Percentiles rank a stretch among this genome's conserved stretches.
Conservation (phyloP, 2,329 filamentous ascomycete genomes). For the Thelonectria rubi region DNA sequence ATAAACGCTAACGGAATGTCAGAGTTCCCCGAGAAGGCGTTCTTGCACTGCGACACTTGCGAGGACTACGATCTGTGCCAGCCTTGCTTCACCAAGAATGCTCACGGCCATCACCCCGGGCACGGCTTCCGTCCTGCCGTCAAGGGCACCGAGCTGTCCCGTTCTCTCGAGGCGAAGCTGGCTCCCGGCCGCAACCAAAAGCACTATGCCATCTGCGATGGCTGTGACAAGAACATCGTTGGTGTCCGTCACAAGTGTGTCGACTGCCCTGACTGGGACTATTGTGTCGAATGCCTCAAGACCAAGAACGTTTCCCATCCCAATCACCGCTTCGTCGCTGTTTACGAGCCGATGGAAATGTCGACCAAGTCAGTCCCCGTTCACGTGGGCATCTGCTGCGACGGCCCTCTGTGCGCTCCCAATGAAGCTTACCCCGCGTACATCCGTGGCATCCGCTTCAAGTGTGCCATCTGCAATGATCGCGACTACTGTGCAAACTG, state of each 20-base stretch:
- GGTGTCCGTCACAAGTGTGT: conserved; percentile 97
- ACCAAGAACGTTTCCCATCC: conserved; percentile 76
- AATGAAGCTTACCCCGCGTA: conserved; percentile 67
- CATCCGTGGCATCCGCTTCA: conserved; percentile 90
- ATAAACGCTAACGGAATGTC: conserved; percentile 24
- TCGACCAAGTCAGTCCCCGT: conserved; percentile 46
- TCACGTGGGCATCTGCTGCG: conserved; percentile 91
- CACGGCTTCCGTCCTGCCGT: conserved; percentile 80
- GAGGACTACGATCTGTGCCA: conserved; percentile 94
- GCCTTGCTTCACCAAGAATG: conserved; percentile 76
- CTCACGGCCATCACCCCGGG: conserved; percentile 90
- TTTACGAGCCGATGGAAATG: conserved; percentile 75
- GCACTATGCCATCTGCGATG: conserved; percentile 93
- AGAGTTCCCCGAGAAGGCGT: conserved; percentile 79
- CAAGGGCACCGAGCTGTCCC: conserved; percentile 67
- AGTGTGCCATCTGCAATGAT: conserved; percentile 96
- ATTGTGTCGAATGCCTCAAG: conserved; percentile 79
- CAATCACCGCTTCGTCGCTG: conserved; percentile 85
- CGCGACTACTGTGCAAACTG: conserved; percentile 95
- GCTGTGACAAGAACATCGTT: conserved; percentile 86
- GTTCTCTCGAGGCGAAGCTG: conserved; percentile 73
- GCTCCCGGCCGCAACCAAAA: conserved; percentile 80
- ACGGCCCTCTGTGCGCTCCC: conserved; percentile 84
- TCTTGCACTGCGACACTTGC: conserved; percentile 86
- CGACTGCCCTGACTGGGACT: conserved; percentile 97